phyloP scores from a whole-genome alignment of 192 early-diverging fungal species.

The Coemansia sp. region DNA sequence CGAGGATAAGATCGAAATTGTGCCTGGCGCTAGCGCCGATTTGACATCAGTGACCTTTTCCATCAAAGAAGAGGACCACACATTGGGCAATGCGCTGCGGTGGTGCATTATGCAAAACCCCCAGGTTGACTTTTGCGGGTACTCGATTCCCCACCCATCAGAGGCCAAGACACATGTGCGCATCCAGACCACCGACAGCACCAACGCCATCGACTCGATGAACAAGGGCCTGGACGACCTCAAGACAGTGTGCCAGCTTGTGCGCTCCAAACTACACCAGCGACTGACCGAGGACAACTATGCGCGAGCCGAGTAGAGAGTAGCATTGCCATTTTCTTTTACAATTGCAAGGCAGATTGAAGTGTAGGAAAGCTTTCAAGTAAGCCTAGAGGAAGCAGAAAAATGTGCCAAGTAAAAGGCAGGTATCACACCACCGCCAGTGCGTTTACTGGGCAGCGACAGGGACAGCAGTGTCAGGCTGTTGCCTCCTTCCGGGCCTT shows the following conservation, averaged over 20 bases:
- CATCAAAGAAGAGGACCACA: constrained; percentile 94
- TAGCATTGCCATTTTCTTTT: no score
- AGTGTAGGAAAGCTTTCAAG: not conserved
- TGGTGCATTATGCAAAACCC: constrained; percentile 95
- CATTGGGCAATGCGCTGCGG: constrained; percentile 89
- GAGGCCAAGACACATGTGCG: constrained; percentile 88
- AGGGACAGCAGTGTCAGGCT: constrained; percentile 20
- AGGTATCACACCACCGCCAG: not conserved
- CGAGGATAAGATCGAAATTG: constrained; percentile 39
- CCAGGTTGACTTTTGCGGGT: constrained; percentile 88
- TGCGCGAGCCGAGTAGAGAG: constrained; percentile 25
- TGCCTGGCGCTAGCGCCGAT: constrained; percentile 64
- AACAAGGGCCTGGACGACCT: constrained; percentile 86
- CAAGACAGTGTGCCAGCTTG: constrained; percentile 64
- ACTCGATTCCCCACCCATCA: constrained; percentile 96
- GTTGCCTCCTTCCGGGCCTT: constrained; percentile 22
- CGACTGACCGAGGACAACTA: constrained; percentile 61
- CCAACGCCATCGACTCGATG: constrained; percentile 81
- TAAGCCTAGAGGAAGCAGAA: not conserved
- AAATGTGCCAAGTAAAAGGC: not conserved
- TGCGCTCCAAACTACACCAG: constrained; percentile 61
- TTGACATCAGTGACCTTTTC: constrained; percentile 80
- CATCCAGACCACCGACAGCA: constrained; percentile 80
- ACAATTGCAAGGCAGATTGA: constrained; percentile 1
- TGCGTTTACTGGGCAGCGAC: constrained; percentile 21